Base-by-base conservation (phyloP, 306 rosid species). In the Senna siamea region DNA sequence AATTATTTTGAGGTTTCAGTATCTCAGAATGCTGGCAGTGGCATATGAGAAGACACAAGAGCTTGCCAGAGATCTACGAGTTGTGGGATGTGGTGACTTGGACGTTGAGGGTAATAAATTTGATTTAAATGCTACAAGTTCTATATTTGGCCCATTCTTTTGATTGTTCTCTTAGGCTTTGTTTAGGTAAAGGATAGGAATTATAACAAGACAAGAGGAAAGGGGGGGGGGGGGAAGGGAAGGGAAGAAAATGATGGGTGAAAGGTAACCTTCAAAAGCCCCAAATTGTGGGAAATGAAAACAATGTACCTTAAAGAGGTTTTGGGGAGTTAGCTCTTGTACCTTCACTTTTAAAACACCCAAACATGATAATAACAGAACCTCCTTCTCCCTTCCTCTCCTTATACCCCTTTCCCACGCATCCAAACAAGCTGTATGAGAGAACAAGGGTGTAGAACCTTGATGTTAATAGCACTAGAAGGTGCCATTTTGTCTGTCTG, bases 61-160 rank as follows among this genome's bases (percentile, higher is more conserved):
- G 78, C 96, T 95, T 82, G 96, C 98, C 41, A 92, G 85, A 82
- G 99, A 95, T 76, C 86, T 95, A 58, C 92, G 81, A 55, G 87
- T 88, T 62, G 93, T 92, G 66, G 99, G 98, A 73, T 95, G 99
- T 61, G 99, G 99, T 73, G 99, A 92, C 87, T 90, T 92, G 89
- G 99, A 95, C 75, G 93, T 95, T 61, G 99, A 95, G 73, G 99
- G 99, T 92, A 88, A 82, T 78, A 40, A 54, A 17, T 79, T 79
- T 22, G 28, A 56, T 73, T 69, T 50, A 50, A 50, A 23, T 73
- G 20, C 47, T 46, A 38, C 62, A 53, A 41, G 23, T 54, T 66
- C 22, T 53, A 30, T 65, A 19, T 38, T 38, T 54, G 30, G 57
- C 30, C 61, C 66, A 69, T 22, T 84, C 75, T 80, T 43, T 70